Conservation (phyloP, 345 rosid genomes). For the Ceriops zippeliana region DNA sequence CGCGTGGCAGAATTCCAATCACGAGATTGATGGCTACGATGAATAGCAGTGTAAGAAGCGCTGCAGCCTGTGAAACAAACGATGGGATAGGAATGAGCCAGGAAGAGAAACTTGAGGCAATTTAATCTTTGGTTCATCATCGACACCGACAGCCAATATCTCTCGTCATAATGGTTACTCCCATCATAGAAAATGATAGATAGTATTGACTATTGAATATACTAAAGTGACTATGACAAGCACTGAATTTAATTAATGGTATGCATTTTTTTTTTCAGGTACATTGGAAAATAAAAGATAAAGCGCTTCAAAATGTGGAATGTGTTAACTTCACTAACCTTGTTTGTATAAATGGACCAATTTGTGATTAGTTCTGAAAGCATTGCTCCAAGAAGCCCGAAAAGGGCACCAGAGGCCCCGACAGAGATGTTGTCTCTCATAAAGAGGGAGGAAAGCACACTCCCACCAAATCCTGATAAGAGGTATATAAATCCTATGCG, state of each 20-base stretch:
- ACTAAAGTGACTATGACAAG: neutral
- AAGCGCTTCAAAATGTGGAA: neutral
- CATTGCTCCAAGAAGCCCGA: slow-evolving; percentile 32
- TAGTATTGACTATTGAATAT: neutral
- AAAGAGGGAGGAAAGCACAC: slow-evolving; percentile 23
- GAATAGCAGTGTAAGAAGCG: slow-evolving; percentile 24
- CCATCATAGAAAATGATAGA: neutral
- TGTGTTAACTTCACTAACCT: slow-evolving; percentile 12
- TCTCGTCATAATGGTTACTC: neutral
- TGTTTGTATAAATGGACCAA: slow-evolving; percentile 26
- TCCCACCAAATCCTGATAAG: slow-evolving; percentile 26
- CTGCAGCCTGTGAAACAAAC: slow-evolving; percentile 19
- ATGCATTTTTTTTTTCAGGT: too few relatives aligned
- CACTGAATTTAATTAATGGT: neutral
- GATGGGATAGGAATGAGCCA: neutral
- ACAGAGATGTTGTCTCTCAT: slow-evolving; percentile 23
- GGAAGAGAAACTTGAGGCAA: neutral
- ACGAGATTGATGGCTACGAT: slow-evolving; percentile 26
- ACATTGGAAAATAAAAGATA: too few relatives aligned
- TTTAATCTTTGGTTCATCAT: neutral
- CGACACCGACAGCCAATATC: neutral
- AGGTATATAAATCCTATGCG: slow-evolving; percentile 24
- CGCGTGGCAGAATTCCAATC: slow-evolving; percentile 33
- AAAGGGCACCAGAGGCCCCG: slow-evolving; percentile 30
- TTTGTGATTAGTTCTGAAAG: slow-evolving; percentile 29